phyloP scores from a whole-genome alignment of 202 grass and related monocot genomes.

The Brachypodium distachyon region DNA sequence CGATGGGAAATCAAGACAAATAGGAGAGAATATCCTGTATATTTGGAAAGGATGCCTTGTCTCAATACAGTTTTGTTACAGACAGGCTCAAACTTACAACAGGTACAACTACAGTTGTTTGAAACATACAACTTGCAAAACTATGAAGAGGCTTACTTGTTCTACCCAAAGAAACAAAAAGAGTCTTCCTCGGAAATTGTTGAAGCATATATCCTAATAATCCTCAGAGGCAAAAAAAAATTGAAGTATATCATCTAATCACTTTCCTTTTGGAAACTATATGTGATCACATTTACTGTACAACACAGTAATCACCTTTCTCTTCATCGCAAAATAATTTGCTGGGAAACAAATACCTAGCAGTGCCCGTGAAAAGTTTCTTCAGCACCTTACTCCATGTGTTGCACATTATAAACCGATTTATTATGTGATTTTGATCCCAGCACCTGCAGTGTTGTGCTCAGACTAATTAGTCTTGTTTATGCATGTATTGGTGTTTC shows the following conservation, averaged over 20 bases:
- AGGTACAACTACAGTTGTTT: not conserved
- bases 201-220: not conserved
- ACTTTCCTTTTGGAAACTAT: slow-evolving; percentile 4
- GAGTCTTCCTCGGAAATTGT: not conserved
- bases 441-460: slow-evolving; percentile 16
- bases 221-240: too few species aligned
- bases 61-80: not conserved
- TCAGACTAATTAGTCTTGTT: slow-evolving; percentile 1
- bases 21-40: not conserved
- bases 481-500: not conserved
- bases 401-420: not conserved
- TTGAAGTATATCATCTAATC: slow-evolving; percentile 21
- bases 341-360: not conserved
- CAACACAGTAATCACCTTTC: slow-evolving; percentile 12
- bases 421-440: not conserved
- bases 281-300: slow-evolving; percentile 14
- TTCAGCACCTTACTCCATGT: not conserved
- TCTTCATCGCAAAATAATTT: not conserved
- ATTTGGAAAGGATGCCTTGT: not conserved
- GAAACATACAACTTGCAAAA: slow-evolving; percentile 3
- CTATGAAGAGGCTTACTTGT: not conserved
- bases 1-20: not conserved
- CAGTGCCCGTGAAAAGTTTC: not conserved
- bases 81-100: not conserved
- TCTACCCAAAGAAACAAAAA: not conserved